phyloP scores from a whole-genome alignment of 148 eudicot genomes.

The Rhododendron ferrugineum region DNA sequence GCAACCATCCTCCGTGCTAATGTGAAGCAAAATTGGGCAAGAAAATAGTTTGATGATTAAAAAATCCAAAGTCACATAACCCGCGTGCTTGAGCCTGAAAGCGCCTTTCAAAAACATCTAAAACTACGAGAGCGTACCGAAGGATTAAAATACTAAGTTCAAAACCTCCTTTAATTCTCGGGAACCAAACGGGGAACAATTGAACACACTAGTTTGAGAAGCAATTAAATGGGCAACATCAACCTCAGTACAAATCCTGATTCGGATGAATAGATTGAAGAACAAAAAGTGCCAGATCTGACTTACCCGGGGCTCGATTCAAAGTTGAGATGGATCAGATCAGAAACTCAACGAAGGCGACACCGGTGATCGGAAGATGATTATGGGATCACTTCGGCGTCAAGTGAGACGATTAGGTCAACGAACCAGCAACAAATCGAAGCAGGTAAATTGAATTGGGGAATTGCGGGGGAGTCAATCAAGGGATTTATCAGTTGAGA shows the following conservation, averaged over 20 bases:
- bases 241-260: not conserved
- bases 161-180: not conserved
- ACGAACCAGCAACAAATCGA: not conserved
- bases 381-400: not conserved
- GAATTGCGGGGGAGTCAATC: not conserved
- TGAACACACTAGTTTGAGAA: not conserved
- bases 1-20: not conserved
- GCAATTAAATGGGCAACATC: not conserved
- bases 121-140: not conserved
- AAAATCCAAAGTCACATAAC: too few species aligned
- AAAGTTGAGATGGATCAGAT: not conserved
- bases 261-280: not conserved
- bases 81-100: not conserved
- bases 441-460: not conserved
- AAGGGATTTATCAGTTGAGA: not conserved
- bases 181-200: not conserved
- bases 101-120: not conserved
- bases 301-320: not conserved
- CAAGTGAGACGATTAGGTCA: not conserved
- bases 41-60: not conserved
- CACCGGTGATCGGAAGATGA: not conserved
- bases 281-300: not conserved
- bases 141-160: not conserved
- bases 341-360: not conserved
- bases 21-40: not conserved